These are phyloP conservation scores for Populus ilicifolia DNA, from an alignment of 345 rosid genomes.

Conservation along the genomic window DNA sequence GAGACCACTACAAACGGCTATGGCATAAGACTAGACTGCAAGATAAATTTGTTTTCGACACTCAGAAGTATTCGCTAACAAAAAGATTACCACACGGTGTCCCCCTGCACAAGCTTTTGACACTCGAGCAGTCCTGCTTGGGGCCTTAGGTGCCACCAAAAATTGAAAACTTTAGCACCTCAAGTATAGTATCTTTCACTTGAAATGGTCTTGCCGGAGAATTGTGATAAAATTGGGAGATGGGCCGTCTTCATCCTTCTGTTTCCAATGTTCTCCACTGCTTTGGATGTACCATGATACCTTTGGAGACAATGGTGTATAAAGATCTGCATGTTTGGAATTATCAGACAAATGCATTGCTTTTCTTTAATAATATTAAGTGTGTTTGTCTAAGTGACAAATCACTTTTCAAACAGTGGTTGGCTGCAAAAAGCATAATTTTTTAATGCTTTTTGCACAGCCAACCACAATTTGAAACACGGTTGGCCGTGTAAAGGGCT, in stretches of 20 bases:
- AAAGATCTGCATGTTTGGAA: slow-evolving; percentile 45
- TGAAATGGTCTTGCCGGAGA: slow-evolving; percentile 59
- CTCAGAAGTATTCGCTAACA: neutral
- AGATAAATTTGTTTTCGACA: neutral
- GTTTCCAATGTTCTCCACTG: slow-evolving; percentile 53
- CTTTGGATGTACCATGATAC: slow-evolving; percentile 73
- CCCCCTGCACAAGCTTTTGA: slow-evolving; percentile 6
- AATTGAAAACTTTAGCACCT: neutral
- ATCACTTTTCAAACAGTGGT: neutral
- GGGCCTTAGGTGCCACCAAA: neutral
- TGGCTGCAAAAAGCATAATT: neutral
- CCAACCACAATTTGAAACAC: no score
- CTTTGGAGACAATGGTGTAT: slow-evolving; percentile 61
- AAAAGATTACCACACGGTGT: slow-evolving; percentile 7
- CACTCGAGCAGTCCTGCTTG: neutral
- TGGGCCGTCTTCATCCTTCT: slow-evolving; percentile 55
- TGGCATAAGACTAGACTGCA: neutral
- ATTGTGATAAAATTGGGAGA: slow-evolving; percentile 40
- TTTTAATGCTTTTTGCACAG: neutral
- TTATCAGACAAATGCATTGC: slow-evolving; percentile 7
- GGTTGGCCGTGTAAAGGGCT: no score
- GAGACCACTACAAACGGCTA: neutral
- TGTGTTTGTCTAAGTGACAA: no score
- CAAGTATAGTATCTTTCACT: slow-evolving; percentile 15
- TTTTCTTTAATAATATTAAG: neutral